phyloP scores from a whole-genome alignment of 805 yeast genomes.

The Citeromyces nyonsensis region DNA sequence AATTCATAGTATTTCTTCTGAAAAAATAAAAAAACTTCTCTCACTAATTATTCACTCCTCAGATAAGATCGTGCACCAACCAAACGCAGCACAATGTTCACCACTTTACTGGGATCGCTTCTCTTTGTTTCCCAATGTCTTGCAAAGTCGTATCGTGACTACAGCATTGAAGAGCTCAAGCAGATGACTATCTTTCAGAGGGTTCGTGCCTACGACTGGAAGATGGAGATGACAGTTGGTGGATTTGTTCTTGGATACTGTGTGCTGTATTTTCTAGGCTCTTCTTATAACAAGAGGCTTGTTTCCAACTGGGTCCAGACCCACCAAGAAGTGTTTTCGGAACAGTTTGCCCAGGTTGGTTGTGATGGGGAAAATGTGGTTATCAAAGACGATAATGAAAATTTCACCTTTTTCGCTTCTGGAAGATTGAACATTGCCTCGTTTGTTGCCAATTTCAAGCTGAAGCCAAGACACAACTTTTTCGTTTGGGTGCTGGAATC shows the following conservation, averaged over 20 bases:
- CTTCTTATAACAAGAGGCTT: slow-evolving; percentile 32
- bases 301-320: slow-evolving; percentile 39
- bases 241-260: slow-evolving; percentile 33
- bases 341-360: slow-evolving; percentile 74
- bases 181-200: slow-evolving; percentile 46
- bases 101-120: no score
- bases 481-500: slow-evolving; percentile 53
- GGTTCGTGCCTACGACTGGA: slow-evolving; percentile 55
- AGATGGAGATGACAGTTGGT: slow-evolving; percentile 45
- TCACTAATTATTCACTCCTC: no score
- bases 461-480: slow-evolving; percentile 71
- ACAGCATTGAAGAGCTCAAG: slow-evolving; percentile 36
- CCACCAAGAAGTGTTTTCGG: slow-evolving; percentile 31
- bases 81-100: no score
- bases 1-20: no score
- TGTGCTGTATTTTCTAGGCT: slow-evolving; percentile 41
- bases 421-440: slow-evolving; percentile 72
- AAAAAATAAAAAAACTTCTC: no score
- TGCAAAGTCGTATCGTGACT: slow-evolving; percentile 7
- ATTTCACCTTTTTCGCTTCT: slow-evolving; percentile 61
- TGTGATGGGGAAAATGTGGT: slow-evolving; percentile 25
- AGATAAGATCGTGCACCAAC: no score
- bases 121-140: no score
- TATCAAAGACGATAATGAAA: slow-evolving; percentile 48
- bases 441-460: slow-evolving; percentile 41